Evolutionary conservation across 1,284 basidiomycete genomes (phyloP).

Genomic region (Schizophyllum commune): DNA sequence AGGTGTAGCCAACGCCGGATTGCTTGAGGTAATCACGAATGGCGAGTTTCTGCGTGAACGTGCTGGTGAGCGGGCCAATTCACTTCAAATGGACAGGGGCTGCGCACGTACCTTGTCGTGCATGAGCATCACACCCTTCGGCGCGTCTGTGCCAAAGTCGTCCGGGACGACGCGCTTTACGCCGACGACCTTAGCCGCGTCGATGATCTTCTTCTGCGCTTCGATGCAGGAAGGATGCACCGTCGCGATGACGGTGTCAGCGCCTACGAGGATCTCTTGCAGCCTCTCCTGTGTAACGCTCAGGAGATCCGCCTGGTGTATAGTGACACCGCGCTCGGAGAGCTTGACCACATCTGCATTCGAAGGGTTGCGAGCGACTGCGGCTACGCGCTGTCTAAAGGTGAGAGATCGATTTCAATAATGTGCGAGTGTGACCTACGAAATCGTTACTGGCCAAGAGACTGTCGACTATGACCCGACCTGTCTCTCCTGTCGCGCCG

Average conservation of each 20-base stretch:
- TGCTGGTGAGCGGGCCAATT: neutral
- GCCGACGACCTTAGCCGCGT: constrained; percentile 5
- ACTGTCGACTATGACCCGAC: neutral
- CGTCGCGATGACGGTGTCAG: constrained; percentile 7
- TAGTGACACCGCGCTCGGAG: no score
- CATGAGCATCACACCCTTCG: neutral
- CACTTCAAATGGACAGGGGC: no score
- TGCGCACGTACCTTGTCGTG: neutral
- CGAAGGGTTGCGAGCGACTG: neutral
- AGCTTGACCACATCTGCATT: no score
- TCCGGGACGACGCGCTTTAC: constrained; percentile 5
- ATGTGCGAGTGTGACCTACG: neutral
- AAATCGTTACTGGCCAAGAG: neutral
- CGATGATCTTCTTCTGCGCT: constrained; percentile 5
- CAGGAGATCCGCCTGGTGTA: no score
- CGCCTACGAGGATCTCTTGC: neutral
- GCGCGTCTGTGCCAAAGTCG: neutral
- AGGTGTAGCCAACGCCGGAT: constrained; percentile 6
- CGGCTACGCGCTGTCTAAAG: neutral
- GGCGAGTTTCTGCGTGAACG: constrained; percentile 1
- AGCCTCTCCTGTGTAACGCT: no score
- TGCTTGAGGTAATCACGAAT: constrained; percentile 3
- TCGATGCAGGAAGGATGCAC: constrained; percentile 1
- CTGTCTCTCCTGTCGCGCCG: neutral
- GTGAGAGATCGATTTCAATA: neutral